phyloP scores from a whole-genome alignment of 2,329 filamentous ascomycete genomes.

The Pyricularia pennisetigena region DNA sequence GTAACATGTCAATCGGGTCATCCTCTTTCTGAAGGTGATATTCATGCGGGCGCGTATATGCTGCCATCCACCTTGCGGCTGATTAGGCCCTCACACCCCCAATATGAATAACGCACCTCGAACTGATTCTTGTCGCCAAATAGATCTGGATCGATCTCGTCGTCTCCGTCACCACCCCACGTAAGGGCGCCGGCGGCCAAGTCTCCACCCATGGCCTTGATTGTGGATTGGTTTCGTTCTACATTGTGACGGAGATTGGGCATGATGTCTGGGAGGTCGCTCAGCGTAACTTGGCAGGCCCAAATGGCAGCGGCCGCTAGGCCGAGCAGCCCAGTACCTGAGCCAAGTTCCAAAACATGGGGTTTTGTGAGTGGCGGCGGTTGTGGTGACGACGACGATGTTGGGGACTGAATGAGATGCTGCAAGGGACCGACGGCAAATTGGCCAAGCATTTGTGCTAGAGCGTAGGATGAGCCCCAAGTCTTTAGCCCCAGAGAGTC shows the following conservation, averaged over 20 bases:
- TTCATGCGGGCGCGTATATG: neutral
- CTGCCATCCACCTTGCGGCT: neutral
- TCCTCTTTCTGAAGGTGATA: neutral
- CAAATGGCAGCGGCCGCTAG: slow-evolving; percentile 71
- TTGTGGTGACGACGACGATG: slow-evolving; percentile 6
- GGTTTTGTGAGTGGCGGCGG: neutral
- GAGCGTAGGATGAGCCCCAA: slow-evolving; percentile 83
- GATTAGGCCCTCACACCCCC: neutral
- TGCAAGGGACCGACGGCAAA: slow-evolving; percentile 34
- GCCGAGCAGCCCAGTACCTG: slow-evolving; percentile 86
- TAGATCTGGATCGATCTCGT: slow-evolving; percentile 30
- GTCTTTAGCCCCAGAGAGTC: slow-evolving; percentile 91
- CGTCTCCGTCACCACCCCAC: slow-evolving; percentile 49
- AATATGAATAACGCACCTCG: slow-evolving; percentile 24
- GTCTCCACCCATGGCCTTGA: slow-evolving; percentile 44
- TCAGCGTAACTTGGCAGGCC: slow-evolving; percentile 58
- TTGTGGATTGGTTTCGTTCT: slow-evolving; percentile 36
- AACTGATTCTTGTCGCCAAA: slow-evolving; percentile 41
- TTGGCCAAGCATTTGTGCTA: slow-evolving; percentile 59
- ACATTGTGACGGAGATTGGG: slow-evolving; percentile 72
- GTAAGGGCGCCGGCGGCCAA: slow-evolving; percentile 59
- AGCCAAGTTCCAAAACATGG: slow-evolving; percentile 66
- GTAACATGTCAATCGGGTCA: neutral
- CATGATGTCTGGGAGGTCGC: slow-evolving; percentile 76
- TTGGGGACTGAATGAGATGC: slow-evolving; percentile 12